phyloP scores from a whole-genome alignment of 2,329 filamentous ascomycete species.

The Xylaria sp. region DNA sequence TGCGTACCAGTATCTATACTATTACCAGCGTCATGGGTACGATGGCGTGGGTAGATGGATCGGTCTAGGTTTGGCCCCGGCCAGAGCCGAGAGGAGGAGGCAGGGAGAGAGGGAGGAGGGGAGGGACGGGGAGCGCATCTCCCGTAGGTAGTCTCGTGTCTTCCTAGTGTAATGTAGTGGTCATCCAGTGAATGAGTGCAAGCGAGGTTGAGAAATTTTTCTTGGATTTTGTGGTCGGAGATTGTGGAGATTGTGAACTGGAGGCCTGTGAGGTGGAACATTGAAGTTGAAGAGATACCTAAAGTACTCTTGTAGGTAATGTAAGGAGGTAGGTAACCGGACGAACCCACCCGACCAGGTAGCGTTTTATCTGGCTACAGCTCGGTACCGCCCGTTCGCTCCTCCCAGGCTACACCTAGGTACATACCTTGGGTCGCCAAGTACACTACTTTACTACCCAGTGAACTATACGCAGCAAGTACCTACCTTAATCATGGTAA shows the following conservation, averaged over 20 bases:
- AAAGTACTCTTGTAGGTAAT: no score
- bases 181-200: neutral
- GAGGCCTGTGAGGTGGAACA: conserved; percentile 34
- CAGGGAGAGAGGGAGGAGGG: neutral
- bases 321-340: conserved; percentile 6
- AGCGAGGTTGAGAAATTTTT: conserved; percentile 19
- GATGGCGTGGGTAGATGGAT: conserved; percentile 14
- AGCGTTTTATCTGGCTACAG: neutral
- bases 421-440: neutral
- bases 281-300: neutral
- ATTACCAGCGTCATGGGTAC: conserved; percentile 9
- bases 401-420: neutral
- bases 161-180: neutral
- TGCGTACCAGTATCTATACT: neutral
- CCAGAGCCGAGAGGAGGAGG: conserved; percentile 22
- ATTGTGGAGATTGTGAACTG: conserved; percentile 29
- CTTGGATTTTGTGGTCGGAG: conserved; percentile 23
- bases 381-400: neutral
- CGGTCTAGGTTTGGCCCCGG: conserved; percentile 25
- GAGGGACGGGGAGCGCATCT: neutral
- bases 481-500: no score
- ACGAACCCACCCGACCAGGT: conserved; percentile 1
- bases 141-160: conserved; percentile 1
- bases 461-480: no score
- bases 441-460: neutral